phyloP scores from a whole-genome alignment of 2,329 filamentous ascomycete species.

The Aspergillus bombycis region DNA sequence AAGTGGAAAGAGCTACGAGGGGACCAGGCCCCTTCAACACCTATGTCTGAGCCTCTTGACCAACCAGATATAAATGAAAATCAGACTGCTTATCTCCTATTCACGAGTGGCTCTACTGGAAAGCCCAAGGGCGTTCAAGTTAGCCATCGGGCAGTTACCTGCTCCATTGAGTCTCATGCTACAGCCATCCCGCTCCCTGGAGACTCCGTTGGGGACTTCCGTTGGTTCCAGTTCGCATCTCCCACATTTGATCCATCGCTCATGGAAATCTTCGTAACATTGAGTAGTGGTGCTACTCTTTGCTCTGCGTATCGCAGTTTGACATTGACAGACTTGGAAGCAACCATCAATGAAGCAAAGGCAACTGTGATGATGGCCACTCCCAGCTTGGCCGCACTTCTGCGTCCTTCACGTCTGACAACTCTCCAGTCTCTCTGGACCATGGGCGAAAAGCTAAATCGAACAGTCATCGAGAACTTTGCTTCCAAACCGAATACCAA shows the following conservation, averaged over 20 bases:
- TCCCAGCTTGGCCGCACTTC: slow-evolving; percentile 40
- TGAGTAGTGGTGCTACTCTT: slow-evolving; percentile 37
- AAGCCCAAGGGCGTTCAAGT: slow-evolving; percentile 39
- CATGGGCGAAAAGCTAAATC: slow-evolving; percentile 39
- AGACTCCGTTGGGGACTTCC: slow-evolving; percentile 24
- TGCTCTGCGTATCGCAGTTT: slow-evolving; percentile 36
- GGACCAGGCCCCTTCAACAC: not conserved
- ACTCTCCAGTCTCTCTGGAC: slow-evolving; percentile 36
- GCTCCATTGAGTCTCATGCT: slow-evolving; percentile 36
- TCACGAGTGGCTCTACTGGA: slow-evolving; percentile 41
- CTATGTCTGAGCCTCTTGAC: not conserved
- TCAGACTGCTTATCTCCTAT: slow-evolving; percentile 37
- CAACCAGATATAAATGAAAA: slow-evolving; percentile 19
- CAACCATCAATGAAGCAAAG: slow-evolving; percentile 29
- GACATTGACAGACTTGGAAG: slow-evolving; percentile 33
- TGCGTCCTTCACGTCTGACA: slow-evolving; percentile 30
- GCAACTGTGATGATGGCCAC: slow-evolving; percentile 45
- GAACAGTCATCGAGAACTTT: slow-evolving; percentile 38
- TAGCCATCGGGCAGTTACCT: slow-evolving; percentile 33
- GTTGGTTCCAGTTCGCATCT: slow-evolving; percentile 44
- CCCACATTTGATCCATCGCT: slow-evolving; percentile 39
- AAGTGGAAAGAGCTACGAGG: slow-evolving; percentile 21
- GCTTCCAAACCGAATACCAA: slow-evolving; percentile 8
- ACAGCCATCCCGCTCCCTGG: slow-evolving; percentile 28
- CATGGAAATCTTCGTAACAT: slow-evolving; percentile 36